These are phyloP conservation scores for Cyclostephanos tholiformis DNA, from an alignment of 108 stramenopile genomes.

Conservation along the genomic window DNA sequence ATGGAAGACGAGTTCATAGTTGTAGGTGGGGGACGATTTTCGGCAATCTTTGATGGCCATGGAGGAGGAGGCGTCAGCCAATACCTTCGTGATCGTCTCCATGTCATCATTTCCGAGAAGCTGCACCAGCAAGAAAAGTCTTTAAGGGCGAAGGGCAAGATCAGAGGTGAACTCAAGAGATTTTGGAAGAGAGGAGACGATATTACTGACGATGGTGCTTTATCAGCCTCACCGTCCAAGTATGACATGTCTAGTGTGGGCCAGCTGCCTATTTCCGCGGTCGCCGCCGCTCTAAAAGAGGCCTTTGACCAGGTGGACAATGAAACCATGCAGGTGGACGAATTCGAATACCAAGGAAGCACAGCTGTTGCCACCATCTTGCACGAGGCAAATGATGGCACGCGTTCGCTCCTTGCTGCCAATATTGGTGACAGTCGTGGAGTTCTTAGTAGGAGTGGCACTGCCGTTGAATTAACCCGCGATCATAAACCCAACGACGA, in stretches of 20 bases:
- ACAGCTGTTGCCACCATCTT: conserved; percentile 92
- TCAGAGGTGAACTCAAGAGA: conserved; percentile 36
- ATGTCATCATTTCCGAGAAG: conserved; percentile 51
- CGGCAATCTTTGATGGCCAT: conserved; percentile 97
- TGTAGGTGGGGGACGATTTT: conserved; percentile 67
- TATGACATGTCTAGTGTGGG: conserved; percentile 35
- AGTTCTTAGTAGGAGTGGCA: conserved; percentile 70
- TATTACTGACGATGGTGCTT: background rate
- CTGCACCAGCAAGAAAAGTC: conserved; percentile 42
- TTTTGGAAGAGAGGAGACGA: conserved; percentile 49
- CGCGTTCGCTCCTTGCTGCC: conserved; percentile 82
- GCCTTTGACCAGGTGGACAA: conserved; percentile 70
- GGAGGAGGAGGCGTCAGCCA: conserved; percentile 86
- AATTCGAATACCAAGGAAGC: conserved; percentile 85
- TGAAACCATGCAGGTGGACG: conserved; percentile 61
- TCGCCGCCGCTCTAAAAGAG: conserved; percentile 63
- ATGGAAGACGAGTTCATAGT: conserved; percentile 88
- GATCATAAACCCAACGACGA: conserved; percentile 83
- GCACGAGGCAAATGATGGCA: conserved; percentile 70
- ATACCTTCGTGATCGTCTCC: conserved; percentile 74
- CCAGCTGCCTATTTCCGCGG: conserved; percentile 56
- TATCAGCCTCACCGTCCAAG: conserved; percentile 20
- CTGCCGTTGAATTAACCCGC: conserved; percentile 67
- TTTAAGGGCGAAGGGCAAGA: conserved; percentile 12
- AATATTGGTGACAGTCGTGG: conserved; percentile 97